Conservation (phyloP, 371 early-diverging fungal genomes). For the Syncephalastrum racemosum region DNA sequence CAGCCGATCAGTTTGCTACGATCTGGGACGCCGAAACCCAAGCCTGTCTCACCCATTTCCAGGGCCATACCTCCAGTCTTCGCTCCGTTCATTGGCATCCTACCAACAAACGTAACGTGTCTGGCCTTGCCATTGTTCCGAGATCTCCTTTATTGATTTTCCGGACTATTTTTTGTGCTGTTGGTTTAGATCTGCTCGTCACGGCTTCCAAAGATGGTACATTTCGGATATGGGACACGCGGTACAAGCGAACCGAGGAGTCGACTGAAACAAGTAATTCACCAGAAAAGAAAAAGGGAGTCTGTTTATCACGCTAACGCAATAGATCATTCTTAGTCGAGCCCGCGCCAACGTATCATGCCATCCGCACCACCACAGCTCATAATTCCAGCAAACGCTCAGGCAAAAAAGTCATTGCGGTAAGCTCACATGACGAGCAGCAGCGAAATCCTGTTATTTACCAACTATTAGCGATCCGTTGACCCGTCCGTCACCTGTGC, state of each 20-base stretch:
- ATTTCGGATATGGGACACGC: slow-evolving; percentile 66
- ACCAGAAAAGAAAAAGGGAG: not conserved
- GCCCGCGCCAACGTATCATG: slow-evolving; percentile 20
- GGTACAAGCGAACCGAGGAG: slow-evolving; percentile 23
- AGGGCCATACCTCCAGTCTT: slow-evolving; percentile 56
- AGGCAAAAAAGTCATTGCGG: not conserved
- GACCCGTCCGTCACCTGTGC: slow-evolving; percentile 59
- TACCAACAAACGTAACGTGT: slow-evolving; percentile 49
- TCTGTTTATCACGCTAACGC: not conserved
- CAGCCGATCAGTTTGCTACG: slow-evolving; percentile 56
- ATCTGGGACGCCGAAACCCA: slow-evolving; percentile 66
- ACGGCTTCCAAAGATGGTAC: slow-evolving; percentile 66
- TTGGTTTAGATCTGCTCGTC: slow-evolving; percentile 53
- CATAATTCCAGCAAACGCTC: slow-evolving; percentile 4
- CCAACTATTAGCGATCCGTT: not conserved
- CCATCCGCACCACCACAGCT: slow-evolving; percentile 16
- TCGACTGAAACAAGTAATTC: slow-evolving; percentile 3
- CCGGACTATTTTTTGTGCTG: too few relatives aligned
- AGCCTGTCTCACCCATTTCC: slow-evolving; percentile 38
- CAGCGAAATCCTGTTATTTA: not conserved
- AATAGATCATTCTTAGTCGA: slow-evolving; percentile 1
- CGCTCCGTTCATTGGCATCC: slow-evolving; percentile 58
- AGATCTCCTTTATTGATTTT: not conserved
- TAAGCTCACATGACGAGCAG: not conserved
- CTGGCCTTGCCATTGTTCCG: not conserved